phyloP scores from a whole-genome alignment of 345 rosid species.

The Toxicodendron radicans region DNA sequence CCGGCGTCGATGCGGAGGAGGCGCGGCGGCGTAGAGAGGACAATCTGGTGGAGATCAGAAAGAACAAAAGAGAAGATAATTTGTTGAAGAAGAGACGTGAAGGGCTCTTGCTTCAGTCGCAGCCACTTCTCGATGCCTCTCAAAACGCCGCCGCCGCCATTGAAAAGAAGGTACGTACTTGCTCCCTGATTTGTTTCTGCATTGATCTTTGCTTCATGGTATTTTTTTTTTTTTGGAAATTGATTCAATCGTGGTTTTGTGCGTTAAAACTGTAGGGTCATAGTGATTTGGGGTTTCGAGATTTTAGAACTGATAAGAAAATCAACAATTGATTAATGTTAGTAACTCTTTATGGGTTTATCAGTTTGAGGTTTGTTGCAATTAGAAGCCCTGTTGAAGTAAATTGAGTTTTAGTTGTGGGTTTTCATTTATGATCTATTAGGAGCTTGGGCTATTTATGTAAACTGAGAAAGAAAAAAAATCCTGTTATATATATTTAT shows the following conservation, averaged over 20 bases:
- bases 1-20: constrained; percentile 77
- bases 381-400: neutral
- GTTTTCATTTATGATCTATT: constrained; percentile 4
- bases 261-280: neutral
- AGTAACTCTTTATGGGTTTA: neutral
- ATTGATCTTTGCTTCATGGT: neutral
- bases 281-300: neutral
- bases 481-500: too few species aligned
- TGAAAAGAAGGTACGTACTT: constrained; percentile 59
- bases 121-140: constrained; percentile 42
- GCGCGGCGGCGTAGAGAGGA: constrained; percentile 75
- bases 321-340: neutral
- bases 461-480: too few species aligned
- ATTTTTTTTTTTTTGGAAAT: neutral
- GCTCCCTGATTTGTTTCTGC: neutral
- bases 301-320: neutral
- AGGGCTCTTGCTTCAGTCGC: constrained; percentile 57
- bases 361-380: neutral
- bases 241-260: neutral
- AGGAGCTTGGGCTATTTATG: neutral
- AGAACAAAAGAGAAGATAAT: constrained; percentile 70
- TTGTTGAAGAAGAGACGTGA: constrained; percentile 74
- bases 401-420: neutral
- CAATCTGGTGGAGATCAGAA: constrained; percentile 77
- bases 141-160: constrained; percentile 55